These are phyloP conservation scores for Pleurotus sapidus DNA, from an alignment of 768 basidiomycete genomes.

Conservation along the genomic window DNA sequence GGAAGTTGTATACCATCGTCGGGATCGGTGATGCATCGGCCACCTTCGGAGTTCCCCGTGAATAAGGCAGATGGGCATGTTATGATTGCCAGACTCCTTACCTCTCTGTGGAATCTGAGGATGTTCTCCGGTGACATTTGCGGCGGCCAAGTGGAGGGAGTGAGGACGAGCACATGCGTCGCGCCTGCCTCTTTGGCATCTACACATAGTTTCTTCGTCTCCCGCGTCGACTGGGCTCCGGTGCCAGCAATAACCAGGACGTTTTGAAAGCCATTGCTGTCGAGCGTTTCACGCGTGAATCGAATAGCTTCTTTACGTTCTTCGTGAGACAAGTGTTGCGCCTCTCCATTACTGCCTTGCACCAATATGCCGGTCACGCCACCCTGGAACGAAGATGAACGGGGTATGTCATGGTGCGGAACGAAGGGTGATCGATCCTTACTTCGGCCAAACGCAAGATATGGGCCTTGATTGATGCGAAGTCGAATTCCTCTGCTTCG, in stretches of 20 bases:
- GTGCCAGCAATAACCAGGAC: slow-evolving; percentile 80
- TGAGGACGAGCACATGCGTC: slow-evolving; percentile 71
- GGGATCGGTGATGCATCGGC: slow-evolving; percentile 68
- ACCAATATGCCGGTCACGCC: slow-evolving; percentile 72
- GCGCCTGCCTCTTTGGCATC: slow-evolving; percentile 86
- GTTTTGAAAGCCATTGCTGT: slow-evolving; percentile 66
- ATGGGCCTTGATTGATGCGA: slow-evolving; percentile 64
- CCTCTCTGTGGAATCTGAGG: slow-evolving; percentile 64
- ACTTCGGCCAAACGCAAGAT: slow-evolving; percentile 73
- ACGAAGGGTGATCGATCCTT: slow-evolving; percentile 15
- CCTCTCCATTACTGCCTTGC: slow-evolving; percentile 76
- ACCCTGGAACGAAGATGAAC: slow-evolving; percentile 42
- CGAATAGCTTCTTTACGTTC: slow-evolving; percentile 64
- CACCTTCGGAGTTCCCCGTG: slow-evolving; percentile 38
- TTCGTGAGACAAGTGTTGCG: slow-evolving; percentile 70
- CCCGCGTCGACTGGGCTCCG: slow-evolving; percentile 76
- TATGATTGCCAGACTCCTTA: slow-evolving; percentile 18
- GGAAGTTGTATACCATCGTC: slow-evolving; percentile 85
- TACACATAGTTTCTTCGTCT: slow-evolving; percentile 63
- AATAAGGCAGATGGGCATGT: neutral
- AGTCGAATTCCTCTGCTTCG: slow-evolving; percentile 67
- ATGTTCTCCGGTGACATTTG: slow-evolving; percentile 64
- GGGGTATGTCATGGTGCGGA: slow-evolving; percentile 9
- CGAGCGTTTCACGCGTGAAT: slow-evolving; percentile 67
- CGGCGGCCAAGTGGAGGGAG: slow-evolving; percentile 68